Conservation (phyloP, 306 rosid species). For the Cercis canadensis region DNA sequence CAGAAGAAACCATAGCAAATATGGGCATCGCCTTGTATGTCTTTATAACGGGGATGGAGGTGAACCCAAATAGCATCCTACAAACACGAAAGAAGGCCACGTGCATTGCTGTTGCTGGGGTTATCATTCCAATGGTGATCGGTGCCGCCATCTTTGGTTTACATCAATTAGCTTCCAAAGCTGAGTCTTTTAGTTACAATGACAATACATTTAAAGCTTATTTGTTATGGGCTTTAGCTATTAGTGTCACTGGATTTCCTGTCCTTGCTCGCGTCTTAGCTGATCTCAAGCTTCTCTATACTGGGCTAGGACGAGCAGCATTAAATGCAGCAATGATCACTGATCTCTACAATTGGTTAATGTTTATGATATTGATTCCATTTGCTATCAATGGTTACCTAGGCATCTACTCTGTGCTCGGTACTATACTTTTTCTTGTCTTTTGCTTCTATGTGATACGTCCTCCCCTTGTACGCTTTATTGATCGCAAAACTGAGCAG, state of each 20-base stretch:
- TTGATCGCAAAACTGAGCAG: constrained; percentile 18
- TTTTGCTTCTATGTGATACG: constrained; percentile 38
- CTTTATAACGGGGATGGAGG: constrained; percentile 50
- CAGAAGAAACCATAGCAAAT: constrained; percentile 26
- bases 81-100: constrained; percentile 33
- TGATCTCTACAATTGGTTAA: constrained; percentile 51
- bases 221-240: constrained; percentile 39
- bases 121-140: constrained; percentile 33
- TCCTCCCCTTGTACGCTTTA: constrained; percentile 7
- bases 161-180: background rate
- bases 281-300: constrained; percentile 50
- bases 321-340: constrained; percentile 42
- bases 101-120: constrained; percentile 36
- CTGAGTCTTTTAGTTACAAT: background rate
- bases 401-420: constrained; percentile 2
- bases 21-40: constrained; percentile 41
- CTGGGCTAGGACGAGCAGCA: constrained; percentile 45
- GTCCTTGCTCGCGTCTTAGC: constrained; percentile 44
- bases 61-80: constrained; percentile 39
- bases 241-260: constrained; percentile 53
- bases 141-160: constrained; percentile 28
- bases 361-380: constrained; percentile 39
- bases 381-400: constrained; percentile 7
- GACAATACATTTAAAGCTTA: background rate
- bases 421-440: background rate